Conservation (phyloP, 257 asterid genomes). For the Jasminum sambac region DNA sequence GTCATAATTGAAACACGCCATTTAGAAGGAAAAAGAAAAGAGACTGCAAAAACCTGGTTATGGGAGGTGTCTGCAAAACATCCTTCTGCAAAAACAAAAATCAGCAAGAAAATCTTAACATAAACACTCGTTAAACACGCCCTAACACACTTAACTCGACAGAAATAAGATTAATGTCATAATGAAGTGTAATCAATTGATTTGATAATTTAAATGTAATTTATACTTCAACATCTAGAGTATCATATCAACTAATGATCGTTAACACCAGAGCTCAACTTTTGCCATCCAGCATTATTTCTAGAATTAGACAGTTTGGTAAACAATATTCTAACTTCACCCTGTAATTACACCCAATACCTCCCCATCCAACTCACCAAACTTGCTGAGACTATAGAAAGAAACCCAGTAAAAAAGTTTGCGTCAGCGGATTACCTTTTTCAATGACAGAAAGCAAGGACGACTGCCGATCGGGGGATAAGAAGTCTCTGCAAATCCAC, state of each 20-base stretch:
- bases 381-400: neutral
- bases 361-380: neutral
- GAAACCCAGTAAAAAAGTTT: neutral
- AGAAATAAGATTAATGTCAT: too few species aligned
- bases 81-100: slow-evolving; percentile 63
- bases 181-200: too few species aligned
- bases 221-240: too few species aligned
- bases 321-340: neutral
- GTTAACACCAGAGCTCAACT: too few species aligned
- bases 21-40: neutral
- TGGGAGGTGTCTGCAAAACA: slow-evolving; percentile 57
- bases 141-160: too few species aligned
- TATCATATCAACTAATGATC: too few species aligned
- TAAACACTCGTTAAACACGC: neutral
- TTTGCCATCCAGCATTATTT: too few species aligned
- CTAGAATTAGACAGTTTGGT: too few species aligned
- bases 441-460: slow-evolving; percentile 59
- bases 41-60: slow-evolving; percentile 59
- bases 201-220: too few species aligned
- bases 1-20: neutral
- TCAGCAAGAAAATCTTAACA: slow-evolving; percentile 13
- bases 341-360: neutral
- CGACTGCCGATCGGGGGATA: slow-evolving; percentile 60
- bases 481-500: slow-evolving; percentile 66
- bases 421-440: slow-evolving; percentile 39